These are phyloP conservation scores for Sporothrix pseudoabietina DNA, from an alignment of 2,329 filamentous ascomycete genomes.

Conservation along the genomic window DNA sequence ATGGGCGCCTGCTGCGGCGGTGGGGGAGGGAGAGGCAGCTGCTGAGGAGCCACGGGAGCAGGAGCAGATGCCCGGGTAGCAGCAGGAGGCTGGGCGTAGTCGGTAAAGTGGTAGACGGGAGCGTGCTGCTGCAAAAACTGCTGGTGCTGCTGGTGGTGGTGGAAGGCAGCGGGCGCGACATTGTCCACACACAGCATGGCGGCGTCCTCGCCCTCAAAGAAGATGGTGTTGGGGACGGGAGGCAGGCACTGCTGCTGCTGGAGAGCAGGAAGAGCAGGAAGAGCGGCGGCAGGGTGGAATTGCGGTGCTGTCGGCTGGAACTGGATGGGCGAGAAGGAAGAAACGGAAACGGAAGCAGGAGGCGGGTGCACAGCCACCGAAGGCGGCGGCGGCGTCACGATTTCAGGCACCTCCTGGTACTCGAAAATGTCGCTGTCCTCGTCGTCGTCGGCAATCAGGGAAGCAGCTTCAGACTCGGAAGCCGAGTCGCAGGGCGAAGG, in stretches of 20 bases:
- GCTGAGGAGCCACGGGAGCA: conserved; percentile 14
- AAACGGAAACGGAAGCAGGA: conserved; percentile 24
- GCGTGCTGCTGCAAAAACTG: conserved; percentile 20
- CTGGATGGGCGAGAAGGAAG: background rate
- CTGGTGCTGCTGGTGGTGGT: conserved; percentile 26
- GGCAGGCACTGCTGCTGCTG: conserved; percentile 25
- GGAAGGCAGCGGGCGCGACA: conserved; percentile 5
- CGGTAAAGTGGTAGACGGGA: conserved; percentile 26
- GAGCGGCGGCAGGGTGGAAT: background rate
- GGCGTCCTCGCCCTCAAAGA: conserved; percentile 53
- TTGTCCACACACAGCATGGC: conserved; percentile 40
- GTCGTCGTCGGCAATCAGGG: conserved; percentile 37
- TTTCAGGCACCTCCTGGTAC: conserved; percentile 48
- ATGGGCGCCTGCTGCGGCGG: conserved; percentile 36
- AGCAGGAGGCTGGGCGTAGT: background rate
- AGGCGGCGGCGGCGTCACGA: conserved; percentile 45
- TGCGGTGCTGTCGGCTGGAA: background rate
- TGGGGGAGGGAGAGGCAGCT: conserved; percentile 34
- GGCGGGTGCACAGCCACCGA: conserved; percentile 26
- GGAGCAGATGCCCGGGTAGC: conserved; percentile 19
- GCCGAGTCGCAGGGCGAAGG: conserved; percentile 36
- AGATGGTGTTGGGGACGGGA: conserved; percentile 36
- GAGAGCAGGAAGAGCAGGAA: background rate
- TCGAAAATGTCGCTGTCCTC: conserved; percentile 48
- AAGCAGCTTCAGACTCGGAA: conserved; percentile 36